Base-by-base conservation (phyloP, 169 alveolate species). In the Plasmodium cynomolgi region DNA sequence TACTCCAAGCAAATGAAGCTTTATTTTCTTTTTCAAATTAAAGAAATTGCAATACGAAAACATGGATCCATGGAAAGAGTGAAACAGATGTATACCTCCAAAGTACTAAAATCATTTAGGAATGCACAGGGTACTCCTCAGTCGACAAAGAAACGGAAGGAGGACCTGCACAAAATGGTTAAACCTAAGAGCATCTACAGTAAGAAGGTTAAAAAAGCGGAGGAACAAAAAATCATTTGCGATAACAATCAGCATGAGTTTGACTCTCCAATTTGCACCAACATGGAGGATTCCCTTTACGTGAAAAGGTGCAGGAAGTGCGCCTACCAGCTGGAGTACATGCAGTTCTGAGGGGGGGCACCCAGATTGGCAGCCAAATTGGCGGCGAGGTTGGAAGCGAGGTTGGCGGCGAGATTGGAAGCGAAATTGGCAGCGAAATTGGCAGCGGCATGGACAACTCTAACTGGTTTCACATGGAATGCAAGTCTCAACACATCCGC, bases 31-130 rank as follows among this genome's bases (percentile, higher is more conserved):
- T 90, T 90, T 68, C 94, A 90, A 90, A 90, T 90, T 8, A 90
- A 90, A 80, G 94, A 90, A 90, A 73, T 90, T 39, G 94, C 94
- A 8, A 79, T 90, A 79, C 23, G 94, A 37, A 90, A 90, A 80
- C 83, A 90, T 80, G 94, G 94, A 9, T 90, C 94, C 11, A 8
- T 90, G 73, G 54, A 33, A 17, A 62, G 39, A 7, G 90, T 81
- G 29, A 77, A 90, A 80, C 26, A 13, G 26, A 58, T 90, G 83
- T 90, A 90, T 44, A 29, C 47, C 8, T 34, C 81, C 6, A 90
- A 90, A 80, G 26, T 90, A 8, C 17, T 77, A 50, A 90, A 90
- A 5, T 20, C 77, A 23, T 68, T 68, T 34, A 62, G 23, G 47
- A 90, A 80, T 29, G 47, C 54, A 15, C 47, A 26, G 31, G 23